These are phyloP conservation scores for Aeschynomene evenia DNA, from an alignment of 306 rosid genomes.

Conservation along the genomic window DNA sequence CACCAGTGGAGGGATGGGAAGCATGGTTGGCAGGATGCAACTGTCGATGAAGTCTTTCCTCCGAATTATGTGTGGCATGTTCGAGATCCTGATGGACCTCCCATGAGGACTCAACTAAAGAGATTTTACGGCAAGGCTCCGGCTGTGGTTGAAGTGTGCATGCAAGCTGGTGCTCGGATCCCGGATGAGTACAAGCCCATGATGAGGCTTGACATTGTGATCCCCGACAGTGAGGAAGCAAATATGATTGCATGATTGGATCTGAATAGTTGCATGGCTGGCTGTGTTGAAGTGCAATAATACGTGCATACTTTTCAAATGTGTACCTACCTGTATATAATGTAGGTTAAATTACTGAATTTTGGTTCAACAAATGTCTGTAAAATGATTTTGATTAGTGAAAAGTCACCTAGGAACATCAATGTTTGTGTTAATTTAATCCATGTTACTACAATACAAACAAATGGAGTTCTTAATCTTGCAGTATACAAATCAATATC, in stretches of 20 bases:
- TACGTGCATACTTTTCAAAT: not conserved
- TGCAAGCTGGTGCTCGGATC: constrained; percentile 81
- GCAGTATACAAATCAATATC: not conserved
- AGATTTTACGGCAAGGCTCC: constrained; percentile 91
- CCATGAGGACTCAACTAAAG: constrained; percentile 56
- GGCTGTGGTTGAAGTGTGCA: constrained; percentile 84
- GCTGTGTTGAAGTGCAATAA: not conserved
- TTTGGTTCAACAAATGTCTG: constrained; percentile 2
- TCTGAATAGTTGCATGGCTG: constrained; percentile 8
- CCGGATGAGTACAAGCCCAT: constrained; percentile 71
- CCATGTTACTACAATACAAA: not conserved
- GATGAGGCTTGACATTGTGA: constrained; percentile 96
- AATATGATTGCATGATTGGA: constrained; percentile 54
- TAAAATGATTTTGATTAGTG: constrained; percentile 6
- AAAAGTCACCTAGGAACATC: not conserved
- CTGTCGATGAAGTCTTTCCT: constrained; percentile 79
- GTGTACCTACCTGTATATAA: constrained; percentile 28
- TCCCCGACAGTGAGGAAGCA: constrained; percentile 76
- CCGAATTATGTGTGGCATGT: constrained; percentile 94
- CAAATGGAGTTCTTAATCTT: not conserved
- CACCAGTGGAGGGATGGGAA: constrained; percentile 99
- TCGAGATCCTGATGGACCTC: constrained; percentile 71
- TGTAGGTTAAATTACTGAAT: constrained; percentile 10
- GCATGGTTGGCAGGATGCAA: constrained; percentile 99
- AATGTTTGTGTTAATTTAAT: not conserved